These are phyloP conservation scores for Corchorus olitorius DNA, from an alignment of 345 rosid genomes.

Conservation along the genomic window DNA sequence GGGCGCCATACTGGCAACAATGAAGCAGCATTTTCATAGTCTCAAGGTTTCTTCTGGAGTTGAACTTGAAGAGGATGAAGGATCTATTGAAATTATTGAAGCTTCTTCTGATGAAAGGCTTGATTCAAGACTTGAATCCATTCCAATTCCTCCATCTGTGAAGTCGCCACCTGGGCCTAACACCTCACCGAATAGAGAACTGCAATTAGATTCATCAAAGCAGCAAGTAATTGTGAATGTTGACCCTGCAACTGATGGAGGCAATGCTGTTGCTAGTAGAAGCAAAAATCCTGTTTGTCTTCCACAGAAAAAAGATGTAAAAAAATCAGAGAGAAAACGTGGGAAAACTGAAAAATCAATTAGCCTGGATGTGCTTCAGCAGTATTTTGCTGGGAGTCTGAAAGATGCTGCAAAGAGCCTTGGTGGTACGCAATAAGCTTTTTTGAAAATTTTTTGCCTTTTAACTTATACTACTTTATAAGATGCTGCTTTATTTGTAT, in stretches of 20 bases:
- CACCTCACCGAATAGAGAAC: constrained; percentile 28
- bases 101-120: constrained; percentile 49
- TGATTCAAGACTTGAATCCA: constrained; percentile 50
- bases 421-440: constrained; percentile 59
- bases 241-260: constrained; percentile 35
- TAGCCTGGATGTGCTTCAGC: constrained; percentile 89
- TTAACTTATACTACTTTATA: constrained; percentile 6
- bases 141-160: constrained; percentile 40
- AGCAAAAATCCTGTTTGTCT: constrained; percentile 33
- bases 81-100: constrained; percentile 64
- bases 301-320: constrained; percentile 42
- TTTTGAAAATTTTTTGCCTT: constrained; percentile 5
- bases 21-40: constrained; percentile 78
- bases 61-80: constrained; percentile 52
- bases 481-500: neutral
- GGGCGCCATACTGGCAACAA: constrained; percentile 69
- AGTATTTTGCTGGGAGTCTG: constrained; percentile 84
- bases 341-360: constrained; percentile 90
- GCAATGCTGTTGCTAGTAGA: constrained; percentile 26
- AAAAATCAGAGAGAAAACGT: constrained; percentile 66
- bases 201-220: constrained; percentile 34
- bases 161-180: constrained; percentile 35
- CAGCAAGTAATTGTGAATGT: constrained; percentile 38
- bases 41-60: constrained; percentile 77
- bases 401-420: constrained; percentile 98